Evolutionary conservation across 192 early-diverging fungal species (phyloP), one percentile per base, ranked within the genome.

Genomic region (Chytriomyces sp.): DNA sequence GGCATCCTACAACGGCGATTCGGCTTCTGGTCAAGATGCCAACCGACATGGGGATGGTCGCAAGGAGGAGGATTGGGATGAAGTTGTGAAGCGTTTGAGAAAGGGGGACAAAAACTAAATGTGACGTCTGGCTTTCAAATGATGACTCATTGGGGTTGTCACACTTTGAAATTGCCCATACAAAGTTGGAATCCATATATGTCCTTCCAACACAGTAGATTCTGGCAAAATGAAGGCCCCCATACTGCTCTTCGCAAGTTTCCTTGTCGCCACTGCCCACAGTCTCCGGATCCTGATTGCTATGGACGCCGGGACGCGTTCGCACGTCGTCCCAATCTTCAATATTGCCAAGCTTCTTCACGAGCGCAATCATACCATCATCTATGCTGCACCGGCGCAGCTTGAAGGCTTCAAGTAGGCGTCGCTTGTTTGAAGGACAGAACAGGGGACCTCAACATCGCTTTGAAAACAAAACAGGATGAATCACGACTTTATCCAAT

Each of bases 41-140:
- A 25, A 22, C 25, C 8, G 10, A 8, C 54, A 56, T 30, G 7
- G 5, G 22, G 30, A 56, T 22, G 19, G 26, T 17, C 1, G 14
- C 28, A 40, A 52, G 26, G 49, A 64, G 52, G 65, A 68, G 19
- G 32, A 68, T 19, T 68, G 65, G 65, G 65, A 68, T 68, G 52
- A 52, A 0, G 49, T 68, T 53, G 65, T 68, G 28, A 55, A 53
- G n/a, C 44, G 52, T 14, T 55, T 68, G 65, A 19, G 65, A 52
- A 34, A 52, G 7, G 55, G 55, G 36, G 30, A 68, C 10, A 49
- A 31, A 65, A 49, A 49, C 2, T 49, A 49, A n/a, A n/a, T n/a
- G n/a, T n/a, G n/a, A n/a, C n/a, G n/a, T n/a, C n/a, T n/a, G n/a
- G n/a, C n/a, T n/a, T n/a, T n/a, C n/a, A n/a, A n/a, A n/a, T n/a